Evolutionary conservation across 2,329 filamentous ascomycete species (phyloP).

Genomic region (Hirsutella thompsonii): DNA sequence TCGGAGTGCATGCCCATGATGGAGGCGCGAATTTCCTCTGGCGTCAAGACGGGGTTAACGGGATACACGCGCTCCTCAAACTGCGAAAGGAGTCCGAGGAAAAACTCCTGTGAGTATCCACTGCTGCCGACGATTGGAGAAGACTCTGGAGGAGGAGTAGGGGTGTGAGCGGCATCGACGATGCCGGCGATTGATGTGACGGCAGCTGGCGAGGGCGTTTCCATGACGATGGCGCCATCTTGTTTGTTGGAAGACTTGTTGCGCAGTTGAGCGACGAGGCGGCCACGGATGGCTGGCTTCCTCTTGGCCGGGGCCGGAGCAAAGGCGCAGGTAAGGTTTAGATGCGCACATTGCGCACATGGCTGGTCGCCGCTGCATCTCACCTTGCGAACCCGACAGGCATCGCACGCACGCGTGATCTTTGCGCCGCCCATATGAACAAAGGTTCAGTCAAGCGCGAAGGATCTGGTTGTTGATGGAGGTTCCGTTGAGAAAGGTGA

Average conservation of each 20-base stretch:
- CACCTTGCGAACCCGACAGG: constrained; percentile 24
- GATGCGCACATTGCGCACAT: constrained; percentile 22
- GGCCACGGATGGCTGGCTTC: constrained; percentile 19
- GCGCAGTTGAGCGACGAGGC: constrained; percentile 22
- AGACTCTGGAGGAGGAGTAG: constrained; percentile 1
- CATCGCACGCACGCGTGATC: constrained; percentile 20
- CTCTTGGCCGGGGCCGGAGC: constrained; percentile 18
- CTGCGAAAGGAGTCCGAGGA: constrained; percentile 17
- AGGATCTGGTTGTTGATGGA: neutral
- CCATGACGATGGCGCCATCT: neutral
- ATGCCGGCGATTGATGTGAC: constrained; percentile 15
- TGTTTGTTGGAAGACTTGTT: constrained; percentile 5
- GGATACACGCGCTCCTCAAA: constrained; percentile 24
- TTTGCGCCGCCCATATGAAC: constrained; percentile 3
- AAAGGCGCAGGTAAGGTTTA: constrained; percentile 20
- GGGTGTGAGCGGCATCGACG: constrained; percentile 6
- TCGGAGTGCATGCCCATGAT: constrained; percentile 19
- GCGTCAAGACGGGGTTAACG: constrained; percentile 20
- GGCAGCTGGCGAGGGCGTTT: neutral
- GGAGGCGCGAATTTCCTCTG: constrained; percentile 16
- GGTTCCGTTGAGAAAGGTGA: no score
- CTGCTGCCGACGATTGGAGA: constrained; percentile 1
- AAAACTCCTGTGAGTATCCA: constrained; percentile 17
- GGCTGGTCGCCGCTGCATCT: constrained; percentile 20
- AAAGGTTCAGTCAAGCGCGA: neutral